Conservation (phyloP, 176 grass and related monocot genomes). For the Avena eriantha region DNA sequence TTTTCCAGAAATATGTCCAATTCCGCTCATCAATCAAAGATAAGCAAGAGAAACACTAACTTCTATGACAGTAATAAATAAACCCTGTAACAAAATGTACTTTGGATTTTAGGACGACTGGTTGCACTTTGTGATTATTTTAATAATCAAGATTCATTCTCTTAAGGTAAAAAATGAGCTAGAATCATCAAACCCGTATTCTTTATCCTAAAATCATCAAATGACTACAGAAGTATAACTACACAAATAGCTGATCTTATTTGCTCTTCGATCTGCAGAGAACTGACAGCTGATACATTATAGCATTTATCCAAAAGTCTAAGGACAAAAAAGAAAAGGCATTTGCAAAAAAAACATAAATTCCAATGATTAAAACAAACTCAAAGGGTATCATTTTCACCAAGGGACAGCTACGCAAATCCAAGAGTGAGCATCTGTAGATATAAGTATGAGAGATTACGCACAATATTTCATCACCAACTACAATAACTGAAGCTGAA, state of each 20-base stretch:
- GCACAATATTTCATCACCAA: constrained; percentile 97
- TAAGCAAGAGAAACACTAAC: constrained; percentile 3
- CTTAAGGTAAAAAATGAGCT: not conserved
- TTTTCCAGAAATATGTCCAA: not conserved
- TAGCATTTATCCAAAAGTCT: constrained; percentile 31
- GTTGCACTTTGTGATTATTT: constrained; percentile 29
- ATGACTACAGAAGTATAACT: constrained; percentile 7
- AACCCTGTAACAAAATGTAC: constrained; percentile 7
- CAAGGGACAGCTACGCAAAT: constrained; percentile 30
- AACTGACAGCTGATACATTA: constrained; percentile 21
- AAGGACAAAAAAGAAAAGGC: constrained; percentile 17
- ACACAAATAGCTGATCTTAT: constrained; percentile 10
- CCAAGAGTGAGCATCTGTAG: constrained; percentile 20
- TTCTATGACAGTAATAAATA: constrained; percentile 11
- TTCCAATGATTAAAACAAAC: not conserved
- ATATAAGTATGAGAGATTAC: constrained; percentile 53
- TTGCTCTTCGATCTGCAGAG: constrained; percentile 5
- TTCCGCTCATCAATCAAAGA: not conserved
- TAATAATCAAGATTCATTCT: constrained; percentile 17
- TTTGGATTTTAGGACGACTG: constrained; percentile 1
- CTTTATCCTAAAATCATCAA: constrained; percentile 26
- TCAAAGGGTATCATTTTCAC: not conserved
- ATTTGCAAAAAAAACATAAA: not conserved
- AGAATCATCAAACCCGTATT: not conserved
- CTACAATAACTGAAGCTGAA: constrained; percentile 76